A percentile compares a stretch with the other conserved stretches of the same genome.
Conservation (phyloP, 306 rosid species). For the Cucurbita ficifolia region DNA sequence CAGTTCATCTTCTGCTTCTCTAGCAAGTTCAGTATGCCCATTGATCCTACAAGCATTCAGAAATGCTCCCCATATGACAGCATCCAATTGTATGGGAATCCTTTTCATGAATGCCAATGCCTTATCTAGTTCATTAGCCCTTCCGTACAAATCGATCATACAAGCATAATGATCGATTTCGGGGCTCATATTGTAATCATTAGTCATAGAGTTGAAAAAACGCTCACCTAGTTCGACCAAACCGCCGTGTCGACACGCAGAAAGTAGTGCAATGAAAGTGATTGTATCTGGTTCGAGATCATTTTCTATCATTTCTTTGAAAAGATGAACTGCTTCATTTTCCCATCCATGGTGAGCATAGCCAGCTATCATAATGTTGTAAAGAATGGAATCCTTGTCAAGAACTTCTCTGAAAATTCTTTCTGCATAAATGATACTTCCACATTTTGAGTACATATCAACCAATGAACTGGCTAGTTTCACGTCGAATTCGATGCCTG, state of each 20-base stretch:
- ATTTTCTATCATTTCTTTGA: conserved; percentile 38
- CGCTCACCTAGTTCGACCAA: conserved; percentile 46
- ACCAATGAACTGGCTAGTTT: conserved; percentile 48
- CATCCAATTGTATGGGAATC: conserved; percentile 41
- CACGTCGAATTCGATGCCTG: conserved; percentile 24
- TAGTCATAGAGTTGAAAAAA: conserved; percentile 43
- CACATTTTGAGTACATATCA: conserved; percentile 85
- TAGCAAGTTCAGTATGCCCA: conserved; percentile 32
- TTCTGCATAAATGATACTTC: conserved; percentile 39
- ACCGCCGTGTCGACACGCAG: conserved; percentile 61
- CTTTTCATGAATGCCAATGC: conserved; percentile 36
- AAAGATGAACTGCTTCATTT: conserved; percentile 39
- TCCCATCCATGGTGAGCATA: conserved; percentile 64
- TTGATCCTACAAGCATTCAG: conserved; percentile 53
- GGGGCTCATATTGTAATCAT: conserved; percentile 32
- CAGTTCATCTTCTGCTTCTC: conserved; percentile 38
- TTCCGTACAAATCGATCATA: conserved; percentile 77
- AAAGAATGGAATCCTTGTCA: conserved; percentile 36
- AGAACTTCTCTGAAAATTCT: conserved; percentile 22
- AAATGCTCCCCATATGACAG: conserved; percentile 54
- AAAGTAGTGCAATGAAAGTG: conserved; percentile 61
- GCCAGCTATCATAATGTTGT: conserved; percentile 68
- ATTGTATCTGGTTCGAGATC: conserved; percentile 43
- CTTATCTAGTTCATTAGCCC: conserved; percentile 47
- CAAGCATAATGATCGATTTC: conserved; percentile 64